Percentiles rank a stretch among this genome's conserved stretches.
phyloP scores from a whole-genome alignment of 352 stramenopile species.

The Phytophthora podocarpi region DNA sequence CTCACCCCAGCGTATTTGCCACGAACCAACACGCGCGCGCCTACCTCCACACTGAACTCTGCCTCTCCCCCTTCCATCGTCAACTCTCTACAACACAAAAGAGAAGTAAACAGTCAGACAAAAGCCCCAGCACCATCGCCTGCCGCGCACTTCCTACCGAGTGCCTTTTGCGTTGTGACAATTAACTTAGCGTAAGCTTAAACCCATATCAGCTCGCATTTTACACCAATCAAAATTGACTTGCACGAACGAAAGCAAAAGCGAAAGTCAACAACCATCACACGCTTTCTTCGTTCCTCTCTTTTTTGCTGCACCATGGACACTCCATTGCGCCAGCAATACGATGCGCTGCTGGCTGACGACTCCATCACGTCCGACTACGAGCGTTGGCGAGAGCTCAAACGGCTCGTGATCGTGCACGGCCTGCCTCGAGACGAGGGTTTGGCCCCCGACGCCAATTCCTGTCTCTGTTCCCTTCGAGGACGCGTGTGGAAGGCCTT shows the following conservation, averaged over 20 bases:
- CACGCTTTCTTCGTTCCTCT: too few relatives aligned
- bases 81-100: background rate
- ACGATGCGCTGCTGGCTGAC: constrained; percentile 28
- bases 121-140: background rate
- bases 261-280: constrained; percentile 4
- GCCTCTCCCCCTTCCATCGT: constrained; percentile 20
- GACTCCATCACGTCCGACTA: constrained; percentile 65
- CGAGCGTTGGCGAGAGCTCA: constrained; percentile 82
- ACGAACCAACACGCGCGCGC: constrained; percentile 71
- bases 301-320: background rate
- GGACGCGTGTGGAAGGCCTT: constrained; percentile 91
- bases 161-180: constrained; percentile 10
- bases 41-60: constrained; percentile 28
- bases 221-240: constrained; percentile 16
- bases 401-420: constrained; percentile 82
- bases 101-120: background rate
- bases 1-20: constrained; percentile 82
- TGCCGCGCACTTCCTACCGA: constrained; percentile 8
- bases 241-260: too few relatives aligned
- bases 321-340: constrained; percentile 24
- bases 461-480: constrained; percentile 63
- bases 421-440: constrained; percentile 65
- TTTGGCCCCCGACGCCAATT: background rate
- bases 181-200: background rate
- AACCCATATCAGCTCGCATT: background rate